A percentile compares a stretch with the other conserved stretches of the same genome.
Evolutionary conservation across 257 asterid species (phyloP).

Genomic region (Nicotiana tomentosiformis): DNA sequence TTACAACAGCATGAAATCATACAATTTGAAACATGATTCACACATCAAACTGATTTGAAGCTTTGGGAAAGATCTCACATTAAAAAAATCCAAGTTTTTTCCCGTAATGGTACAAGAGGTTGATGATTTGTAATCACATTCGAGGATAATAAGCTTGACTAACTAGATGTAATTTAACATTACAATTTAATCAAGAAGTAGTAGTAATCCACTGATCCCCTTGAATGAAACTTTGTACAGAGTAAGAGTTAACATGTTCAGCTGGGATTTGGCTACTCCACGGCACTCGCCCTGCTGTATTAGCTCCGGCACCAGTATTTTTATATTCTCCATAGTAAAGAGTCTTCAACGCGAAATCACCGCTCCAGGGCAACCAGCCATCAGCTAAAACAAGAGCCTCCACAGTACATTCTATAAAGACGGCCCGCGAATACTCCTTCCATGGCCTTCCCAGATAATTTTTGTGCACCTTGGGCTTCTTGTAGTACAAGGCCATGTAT

Average conservation of each 20-base stretch:
- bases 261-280: conserved; percentile 27
- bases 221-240: conserved; percentile 23
- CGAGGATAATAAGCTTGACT: neutral
- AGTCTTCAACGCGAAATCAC: conserved; percentile 20
- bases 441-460: conserved; percentile 29
- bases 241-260: conserved; percentile 20
- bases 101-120: neutral
- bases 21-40: no score
- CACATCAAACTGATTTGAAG: no score
- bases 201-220: conserved; percentile 21
- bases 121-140: neutral
- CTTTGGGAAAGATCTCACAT: neutral
- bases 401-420: conserved; percentile 18
- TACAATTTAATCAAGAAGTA: neutral
- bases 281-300: conserved; percentile 11
- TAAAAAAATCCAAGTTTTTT: neutral
- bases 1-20: neutral
- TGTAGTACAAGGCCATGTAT: conserved; percentile 18
- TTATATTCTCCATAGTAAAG: conserved; percentile 23
- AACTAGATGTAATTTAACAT: neutral
- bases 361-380: conserved; percentile 27
- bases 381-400: conserved; percentile 12
- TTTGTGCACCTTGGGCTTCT: conserved; percentile 16
- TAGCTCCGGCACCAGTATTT: conserved; percentile 17
- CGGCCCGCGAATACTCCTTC: conserved; percentile 30